These are phyloP conservation scores for Leccinum rimulosum DNA, from an alignment of 768 basidiomycete species.

Conservation along the genomic window DNA sequence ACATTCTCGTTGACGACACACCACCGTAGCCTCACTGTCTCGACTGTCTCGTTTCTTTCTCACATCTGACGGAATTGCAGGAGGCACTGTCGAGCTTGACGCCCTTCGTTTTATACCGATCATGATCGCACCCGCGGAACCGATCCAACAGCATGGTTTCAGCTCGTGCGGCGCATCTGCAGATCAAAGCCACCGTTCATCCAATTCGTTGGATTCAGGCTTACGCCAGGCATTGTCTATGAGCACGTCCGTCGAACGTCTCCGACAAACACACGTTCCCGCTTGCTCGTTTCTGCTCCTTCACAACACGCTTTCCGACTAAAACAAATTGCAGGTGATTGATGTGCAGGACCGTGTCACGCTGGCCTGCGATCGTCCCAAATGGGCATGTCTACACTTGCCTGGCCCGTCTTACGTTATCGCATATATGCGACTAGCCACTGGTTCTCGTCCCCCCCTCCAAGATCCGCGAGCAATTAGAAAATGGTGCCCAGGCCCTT, in stretches of 20 bases:
- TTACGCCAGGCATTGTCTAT: conserved; percentile 2
- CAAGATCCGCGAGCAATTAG: conserved; percentile 4
- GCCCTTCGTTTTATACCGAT: conserved; percentile 17
- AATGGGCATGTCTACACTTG: not conserved
- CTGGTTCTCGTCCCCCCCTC: conserved; percentile 2
- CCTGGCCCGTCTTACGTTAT: conserved; percentile 18
- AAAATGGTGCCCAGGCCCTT: not conserved
- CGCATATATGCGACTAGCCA: not conserved
- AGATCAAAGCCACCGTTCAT: conserved; percentile 16
- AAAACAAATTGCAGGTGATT: not conserved
- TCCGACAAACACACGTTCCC: not conserved
- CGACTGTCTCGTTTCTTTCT: not conserved
- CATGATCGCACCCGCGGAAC: conserved; percentile 16
- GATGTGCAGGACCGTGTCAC: not conserved
- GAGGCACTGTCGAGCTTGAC: not conserved
- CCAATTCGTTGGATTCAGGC: conserved; percentile 1
- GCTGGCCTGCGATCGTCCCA: not conserved
- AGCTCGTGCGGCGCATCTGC: conserved; percentile 2
- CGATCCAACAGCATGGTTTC: conserved; percentile 9
- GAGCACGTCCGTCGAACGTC: not conserved
- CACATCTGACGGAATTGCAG: conserved; percentile 1
- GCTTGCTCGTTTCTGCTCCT: not conserved
- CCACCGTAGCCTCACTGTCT: not conserved
- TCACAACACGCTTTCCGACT: not conserved
- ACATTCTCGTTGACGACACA: not conserved